A percentile compares a stretch with the other conserved stretches of the same genome.
phyloP scores from a whole-genome alignment of 1,139 yeast species.

The Saccharomyces hybrid region DNA sequence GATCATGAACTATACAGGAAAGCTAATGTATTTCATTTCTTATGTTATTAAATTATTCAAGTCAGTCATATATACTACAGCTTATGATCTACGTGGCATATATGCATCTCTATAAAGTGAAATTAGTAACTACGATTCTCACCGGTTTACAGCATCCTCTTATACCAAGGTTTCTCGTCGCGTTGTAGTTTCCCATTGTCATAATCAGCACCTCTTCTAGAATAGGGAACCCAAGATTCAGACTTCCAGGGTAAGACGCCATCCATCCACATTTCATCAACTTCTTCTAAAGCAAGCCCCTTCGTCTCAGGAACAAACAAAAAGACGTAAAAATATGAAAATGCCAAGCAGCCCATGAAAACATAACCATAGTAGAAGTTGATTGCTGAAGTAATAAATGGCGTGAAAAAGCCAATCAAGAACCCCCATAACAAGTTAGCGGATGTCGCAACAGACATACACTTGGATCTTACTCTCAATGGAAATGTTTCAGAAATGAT shows the following conservation, averaged over 20 bases:
- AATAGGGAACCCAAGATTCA: conserved; percentile 21
- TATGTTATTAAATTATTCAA: neutral
- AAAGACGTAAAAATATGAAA: neutral
- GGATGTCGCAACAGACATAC: neutral
- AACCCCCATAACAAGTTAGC: neutral
- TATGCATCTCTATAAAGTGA: neutral
- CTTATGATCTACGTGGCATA: neutral
- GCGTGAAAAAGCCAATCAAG: conserved; percentile 59
- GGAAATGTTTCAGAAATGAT: conserved; percentile 33
- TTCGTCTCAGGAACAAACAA: conserved; percentile 59
- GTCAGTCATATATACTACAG: neutral
- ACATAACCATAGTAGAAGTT: conserved; percentile 53
- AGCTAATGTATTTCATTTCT: neutral
- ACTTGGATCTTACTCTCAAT: neutral
- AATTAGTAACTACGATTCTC: neutral
- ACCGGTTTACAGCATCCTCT: conserved; percentile 14
- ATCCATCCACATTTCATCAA: conserved; percentile 49
- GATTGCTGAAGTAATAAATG: conserved; percentile 47
- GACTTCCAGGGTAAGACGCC: conserved; percentile 40
- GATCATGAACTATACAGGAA: too few species aligned
- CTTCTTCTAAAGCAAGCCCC: conserved; percentile 63
- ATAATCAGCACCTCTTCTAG: conserved; percentile 27
- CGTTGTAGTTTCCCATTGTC: conserved; percentile 12
- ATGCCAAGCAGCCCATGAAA: conserved; percentile 43
- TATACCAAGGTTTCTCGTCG: conserved; percentile 16